Evolutionary conservation across 805 yeast species (phyloP), one percentile per base, ranked within the genome.

Genomic region (Saccharomycopsis oosterbeekiorum): DNA sequence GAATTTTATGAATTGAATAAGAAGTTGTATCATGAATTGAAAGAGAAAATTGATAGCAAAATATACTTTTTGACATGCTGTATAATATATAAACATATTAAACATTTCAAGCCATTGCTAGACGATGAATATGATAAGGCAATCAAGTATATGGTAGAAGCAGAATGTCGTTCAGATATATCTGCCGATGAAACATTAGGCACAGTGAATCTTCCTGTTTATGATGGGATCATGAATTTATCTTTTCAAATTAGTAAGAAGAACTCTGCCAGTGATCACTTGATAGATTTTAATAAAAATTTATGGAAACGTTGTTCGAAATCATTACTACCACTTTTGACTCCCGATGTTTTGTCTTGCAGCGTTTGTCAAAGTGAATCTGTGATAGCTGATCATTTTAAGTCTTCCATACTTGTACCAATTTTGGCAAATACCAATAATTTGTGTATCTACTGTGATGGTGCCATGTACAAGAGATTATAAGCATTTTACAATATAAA

Each of bases 1-100:
- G 47, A 59, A 39, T 17, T 15, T 41, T 59, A 37, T 21, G 58
- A 59, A 19, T 41, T 36, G 37, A 47, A 59, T 43, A 17, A 2
- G 42, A 26, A 29, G 15, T 34, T 59, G 17, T 59, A 41, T 50
- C 19, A 59, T 15, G 39, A 39, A 21, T 19, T 34, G 17, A 40
- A 34, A 2, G 36, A 50, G 8, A 19, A 43, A 21, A 21, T 59
- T 19, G 3, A 12, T 1, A 36, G 41, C 1, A 59, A 59, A 50
- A 42, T 59, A 1, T 10, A 24, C n/a, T 42, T 8, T 34, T 39
- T 24, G 34, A 29, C 37, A 12, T 26, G 60, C 50, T 53, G 21
- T 10, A 1, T 53, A 15, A n/a, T 58, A 12, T 39, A 24, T 19
- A 59, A 58, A 15, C 56, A 36, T 26, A 19, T 53, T 10, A n/a